Conservation (phyloP, 176 grass and related monocot genomes). For the Aegilops umbellulata region DNA sequence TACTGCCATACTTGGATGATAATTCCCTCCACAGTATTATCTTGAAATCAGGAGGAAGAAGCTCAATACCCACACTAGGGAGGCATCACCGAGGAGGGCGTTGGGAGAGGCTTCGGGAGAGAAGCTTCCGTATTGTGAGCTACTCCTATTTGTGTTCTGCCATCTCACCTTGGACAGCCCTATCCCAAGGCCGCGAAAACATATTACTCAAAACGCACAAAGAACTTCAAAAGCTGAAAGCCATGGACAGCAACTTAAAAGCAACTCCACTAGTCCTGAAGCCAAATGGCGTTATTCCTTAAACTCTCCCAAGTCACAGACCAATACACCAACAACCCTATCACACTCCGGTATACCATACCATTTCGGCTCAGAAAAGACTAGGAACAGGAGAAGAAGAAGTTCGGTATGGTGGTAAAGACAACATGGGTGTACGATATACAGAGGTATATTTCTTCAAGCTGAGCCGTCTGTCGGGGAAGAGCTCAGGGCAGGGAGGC, state of each 20-base stretch:
- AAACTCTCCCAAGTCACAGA: constrained; percentile 29
- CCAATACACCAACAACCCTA: constrained; percentile 46
- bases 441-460: constrained; percentile 24
- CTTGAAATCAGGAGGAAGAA: too few species aligned
- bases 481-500: constrained; percentile 20
- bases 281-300: constrained; percentile 35
- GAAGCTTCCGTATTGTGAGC: too few species aligned
- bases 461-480: background rate
- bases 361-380: constrained; percentile 1
- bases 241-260: constrained; percentile 19
- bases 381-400: constrained; percentile 20
- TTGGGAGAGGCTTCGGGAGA: too few species aligned
- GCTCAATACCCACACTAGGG: too few species aligned
- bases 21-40: too few species aligned
- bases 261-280: background rate
- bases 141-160: too few species aligned
- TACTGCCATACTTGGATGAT: too few species aligned
- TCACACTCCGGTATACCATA: constrained; percentile 37
- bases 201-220: too few species aligned
- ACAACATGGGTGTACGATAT: constrained; percentile 45
- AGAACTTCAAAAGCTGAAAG: background rate
- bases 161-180: too few species aligned
- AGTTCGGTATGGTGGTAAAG: constrained; percentile 44
- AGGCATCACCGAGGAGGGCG: too few species aligned
- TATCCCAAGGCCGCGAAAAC: too few species aligned